These are phyloP conservation scores for Parascedosporium putredinis DNA, from an alignment of 2,329 filamentous ascomycete species.

Conservation along the genomic window DNA sequence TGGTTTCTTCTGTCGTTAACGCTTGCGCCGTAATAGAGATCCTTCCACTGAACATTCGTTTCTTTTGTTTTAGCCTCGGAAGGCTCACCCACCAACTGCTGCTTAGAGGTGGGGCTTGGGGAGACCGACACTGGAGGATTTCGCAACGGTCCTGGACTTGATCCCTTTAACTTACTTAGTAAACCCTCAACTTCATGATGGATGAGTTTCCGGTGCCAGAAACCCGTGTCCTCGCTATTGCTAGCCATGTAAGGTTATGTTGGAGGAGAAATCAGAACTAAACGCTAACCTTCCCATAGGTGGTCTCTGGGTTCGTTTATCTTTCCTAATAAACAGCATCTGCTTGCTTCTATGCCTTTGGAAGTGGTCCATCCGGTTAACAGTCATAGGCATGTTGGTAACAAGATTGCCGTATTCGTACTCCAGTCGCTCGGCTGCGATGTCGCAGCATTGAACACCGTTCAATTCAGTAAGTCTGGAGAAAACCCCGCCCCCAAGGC, in stretches of 20 bases:
- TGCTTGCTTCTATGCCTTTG: neutral
- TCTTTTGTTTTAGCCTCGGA: too few relatives aligned
- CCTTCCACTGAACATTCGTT: too few relatives aligned
- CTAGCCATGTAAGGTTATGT: constrained; percentile 74
- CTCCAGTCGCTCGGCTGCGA: constrained; percentile 92
- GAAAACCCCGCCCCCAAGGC: neutral
- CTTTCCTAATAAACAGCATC: too few relatives aligned
- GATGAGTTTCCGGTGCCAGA: constrained; percentile 32
- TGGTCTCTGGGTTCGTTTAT: constrained; percentile 33
- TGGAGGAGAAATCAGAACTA: constrained; percentile 35
- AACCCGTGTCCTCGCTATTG: constrained; percentile 69
- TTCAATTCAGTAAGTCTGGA: constrained; percentile 75
- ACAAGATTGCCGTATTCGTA: constrained; percentile 92
- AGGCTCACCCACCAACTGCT: too few relatives aligned
- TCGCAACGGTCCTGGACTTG: too few relatives aligned
- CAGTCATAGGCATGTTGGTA: constrained; percentile 73
- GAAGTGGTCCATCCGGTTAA: neutral
- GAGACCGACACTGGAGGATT: too few relatives aligned
- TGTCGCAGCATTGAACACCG: constrained; percentile 87
- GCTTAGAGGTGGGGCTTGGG: too few relatives aligned
- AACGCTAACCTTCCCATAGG: constrained; percentile 19
- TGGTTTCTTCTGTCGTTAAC: too few relatives aligned
- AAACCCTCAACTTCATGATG: constrained; percentile 14
- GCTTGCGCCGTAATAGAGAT: too few relatives aligned
- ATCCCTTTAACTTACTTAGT: too few relatives aligned